These are phyloP conservation scores for Onygenales sp. DNA, from an alignment of 2,329 filamentous ascomycete genomes.

Conservation along the genomic window DNA sequence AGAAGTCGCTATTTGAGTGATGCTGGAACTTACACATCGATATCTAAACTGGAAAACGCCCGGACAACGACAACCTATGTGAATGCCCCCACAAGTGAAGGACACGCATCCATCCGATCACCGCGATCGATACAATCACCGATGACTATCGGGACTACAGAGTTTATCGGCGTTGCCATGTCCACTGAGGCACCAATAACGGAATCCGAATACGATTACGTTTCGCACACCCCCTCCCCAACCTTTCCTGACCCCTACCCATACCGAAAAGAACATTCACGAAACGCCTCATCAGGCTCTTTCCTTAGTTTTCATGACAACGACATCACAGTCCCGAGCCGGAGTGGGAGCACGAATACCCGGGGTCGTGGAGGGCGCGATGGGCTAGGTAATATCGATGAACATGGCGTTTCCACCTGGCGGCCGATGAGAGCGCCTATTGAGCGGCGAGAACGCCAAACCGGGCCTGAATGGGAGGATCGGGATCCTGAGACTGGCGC, in stretches of 20 bases:
- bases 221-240: background rate
- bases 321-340: background rate
- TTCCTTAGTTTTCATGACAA: background rate
- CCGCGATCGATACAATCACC: background rate
- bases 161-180: background rate
- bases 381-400: background rate
- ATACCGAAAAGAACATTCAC: background rate
- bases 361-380: background rate
- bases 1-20: background rate
- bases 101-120: background rate
- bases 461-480: background rate
- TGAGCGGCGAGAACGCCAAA: background rate
- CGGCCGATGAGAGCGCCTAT: background rate
- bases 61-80: background rate
- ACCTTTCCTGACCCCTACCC: background rate
- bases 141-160: background rate
- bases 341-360: background rate
- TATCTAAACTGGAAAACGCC: background rate
- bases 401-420: background rate
- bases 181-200: background rate
- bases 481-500: too few species aligned
- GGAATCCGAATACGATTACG: background rate
- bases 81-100: background rate
- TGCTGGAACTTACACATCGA: background rate
- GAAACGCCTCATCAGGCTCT: background rate